A percentile compares a stretch with the other conserved stretches of the same genome.
Evolutionary conservation across 306 rosid species (phyloP).

Genomic region (Astragalus membranaceus): DNA sequence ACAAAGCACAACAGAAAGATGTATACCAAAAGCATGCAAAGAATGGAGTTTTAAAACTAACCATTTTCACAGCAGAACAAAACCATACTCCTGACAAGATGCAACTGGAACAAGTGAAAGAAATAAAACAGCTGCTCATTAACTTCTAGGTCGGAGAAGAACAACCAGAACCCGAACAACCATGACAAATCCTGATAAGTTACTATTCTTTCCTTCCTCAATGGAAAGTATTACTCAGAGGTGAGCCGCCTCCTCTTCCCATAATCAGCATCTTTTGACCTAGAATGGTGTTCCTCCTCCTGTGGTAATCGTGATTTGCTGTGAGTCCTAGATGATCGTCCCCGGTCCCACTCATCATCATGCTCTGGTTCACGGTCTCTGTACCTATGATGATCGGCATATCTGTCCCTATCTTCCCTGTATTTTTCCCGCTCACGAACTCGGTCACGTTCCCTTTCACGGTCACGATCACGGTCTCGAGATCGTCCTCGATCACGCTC

Average conservation of each 20-base stretch:
- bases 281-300: constrained; percentile 76
- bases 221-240: constrained; percentile 15
- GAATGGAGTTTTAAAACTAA: no score
- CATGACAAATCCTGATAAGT: no score
- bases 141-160: no score
- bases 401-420: constrained; percentile 77
- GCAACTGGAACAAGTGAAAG: no score
- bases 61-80: no score
- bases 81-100: no score
- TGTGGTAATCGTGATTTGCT: constrained; percentile 69
- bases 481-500: constrained; percentile 44
- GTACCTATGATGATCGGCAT: constrained; percentile 84
- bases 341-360: constrained; percentile 86
- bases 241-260: constrained; percentile 89
- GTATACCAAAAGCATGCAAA: background rate
- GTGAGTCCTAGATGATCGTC: constrained; percentile 74
- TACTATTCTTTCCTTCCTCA: no score
- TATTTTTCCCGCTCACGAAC: constrained; percentile 77
- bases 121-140: no score
- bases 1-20: background rate
- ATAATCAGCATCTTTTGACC: constrained; percentile 89
- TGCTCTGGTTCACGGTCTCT: constrained; percentile 72
- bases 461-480: constrained; percentile 41
- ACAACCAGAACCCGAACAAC: no score
- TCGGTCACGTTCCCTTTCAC: constrained; percentile 40